phyloP scores from a whole-genome alignment of 2,329 filamentous ascomycete genomes.

The Aspergillus sp. region DNA sequence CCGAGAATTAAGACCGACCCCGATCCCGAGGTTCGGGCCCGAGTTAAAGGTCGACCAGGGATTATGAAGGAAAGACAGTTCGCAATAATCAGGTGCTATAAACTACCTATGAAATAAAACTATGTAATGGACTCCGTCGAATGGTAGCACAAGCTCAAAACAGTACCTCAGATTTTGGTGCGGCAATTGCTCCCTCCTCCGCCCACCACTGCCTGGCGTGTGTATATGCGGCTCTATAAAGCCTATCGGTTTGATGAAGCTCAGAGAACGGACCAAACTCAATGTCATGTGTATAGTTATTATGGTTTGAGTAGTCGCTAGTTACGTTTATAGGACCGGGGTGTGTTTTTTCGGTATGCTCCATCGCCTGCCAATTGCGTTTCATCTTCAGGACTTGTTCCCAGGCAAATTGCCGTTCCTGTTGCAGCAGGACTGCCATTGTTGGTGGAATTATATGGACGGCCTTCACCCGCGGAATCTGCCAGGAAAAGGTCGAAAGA shows the following conservation, averaged over 20 bases:
- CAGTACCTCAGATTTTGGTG: background rate
- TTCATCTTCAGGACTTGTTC: background rate
- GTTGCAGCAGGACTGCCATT: background rate
- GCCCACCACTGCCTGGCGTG: background rate
- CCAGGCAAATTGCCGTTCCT: background rate
- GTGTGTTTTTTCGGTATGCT: background rate
- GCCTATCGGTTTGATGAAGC: background rate
- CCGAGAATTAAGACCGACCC: background rate
- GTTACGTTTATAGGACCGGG: background rate
- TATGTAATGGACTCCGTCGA: background rate
- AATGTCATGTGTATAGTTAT: background rate
- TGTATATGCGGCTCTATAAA: background rate
- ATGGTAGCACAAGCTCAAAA: background rate
- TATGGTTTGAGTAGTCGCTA: background rate
- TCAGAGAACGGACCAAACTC: background rate
- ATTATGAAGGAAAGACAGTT: background rate
- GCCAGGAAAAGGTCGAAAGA: background rate
- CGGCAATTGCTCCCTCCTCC: background rate
- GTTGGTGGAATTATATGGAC: background rate
- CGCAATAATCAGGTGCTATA: background rate
- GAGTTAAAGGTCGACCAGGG: background rate
- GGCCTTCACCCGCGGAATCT: background rate
- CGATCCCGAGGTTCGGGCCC: background rate
- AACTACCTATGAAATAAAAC: background rate
- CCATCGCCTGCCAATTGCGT: background rate